Base-by-base conservation (phyloP, 352 stramenopile species). In the Pythium vanterpoolii region DNA sequence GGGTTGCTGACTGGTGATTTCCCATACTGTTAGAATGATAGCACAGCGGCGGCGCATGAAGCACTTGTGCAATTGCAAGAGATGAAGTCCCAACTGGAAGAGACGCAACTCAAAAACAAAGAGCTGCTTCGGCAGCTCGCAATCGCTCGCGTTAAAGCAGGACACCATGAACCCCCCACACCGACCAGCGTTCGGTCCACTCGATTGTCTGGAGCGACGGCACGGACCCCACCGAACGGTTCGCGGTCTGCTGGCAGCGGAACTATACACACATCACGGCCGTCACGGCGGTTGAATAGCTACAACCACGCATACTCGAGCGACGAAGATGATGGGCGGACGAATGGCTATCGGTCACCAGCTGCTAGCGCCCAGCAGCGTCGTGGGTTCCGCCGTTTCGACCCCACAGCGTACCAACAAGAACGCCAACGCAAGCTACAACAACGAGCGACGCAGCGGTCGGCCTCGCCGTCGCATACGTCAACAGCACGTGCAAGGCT, bases 321-420 rank as follows among this genome's bases (percentile, higher is more conserved):
- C 14, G 62, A 65, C 5, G 63, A 71, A 30, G 62, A 69, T 19
- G 61, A 62, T 19, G 39, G 42, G 5, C 45, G 43, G 21, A 38
- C 43, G 5, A 53, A 62, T 36, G 52, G 60, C 34, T 66, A 66
- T 46, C 50, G 36, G 13, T 66, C 59, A 19, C 33, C 60, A 7
- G 36, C 16, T n/a, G 30, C 8, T 16, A 31, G 34, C 21, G 6
- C 49, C 23, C 28, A 39, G 6, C 43, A 55, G 23, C 62, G 69
- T 11, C 68, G 64, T 19, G 36, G 60, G 10, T 92, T 90, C 45
- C 73, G 77, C 24, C 76, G 82, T 16, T 94, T 94, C 55, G 82
- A 94, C 44, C 84, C 82, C 8, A 94, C 84, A 10, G 84, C 84
- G 13, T 94, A 94, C 68, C 82, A 94, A 59, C 70, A 79, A 48